phyloP scores from a whole-genome alignment of 345 rosid species.

The Eucalyptus camaldulensis region DNA sequence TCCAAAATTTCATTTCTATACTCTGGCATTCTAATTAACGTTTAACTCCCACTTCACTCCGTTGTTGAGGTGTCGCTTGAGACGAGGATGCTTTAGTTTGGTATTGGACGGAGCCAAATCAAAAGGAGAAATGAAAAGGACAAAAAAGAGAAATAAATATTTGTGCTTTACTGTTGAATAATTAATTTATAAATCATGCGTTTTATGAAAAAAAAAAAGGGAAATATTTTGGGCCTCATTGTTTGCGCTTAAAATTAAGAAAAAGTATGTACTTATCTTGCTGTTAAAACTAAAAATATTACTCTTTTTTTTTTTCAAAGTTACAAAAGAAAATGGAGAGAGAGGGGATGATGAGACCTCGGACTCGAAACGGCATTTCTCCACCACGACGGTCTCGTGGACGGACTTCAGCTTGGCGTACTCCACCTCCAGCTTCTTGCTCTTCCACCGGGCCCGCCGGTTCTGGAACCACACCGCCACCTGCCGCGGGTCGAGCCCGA shows the following conservation, averaged over 20 bases:
- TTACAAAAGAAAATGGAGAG: neutral
- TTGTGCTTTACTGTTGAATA: neutral
- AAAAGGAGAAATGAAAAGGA: no score
- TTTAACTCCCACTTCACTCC: neutral
- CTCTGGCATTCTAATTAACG: no score
- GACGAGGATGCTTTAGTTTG: neutral
- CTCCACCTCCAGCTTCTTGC: constrained; percentile 80
- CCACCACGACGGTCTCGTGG: constrained; percentile 36
- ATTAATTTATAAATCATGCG: no score
- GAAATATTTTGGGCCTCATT: no score
- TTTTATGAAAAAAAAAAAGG: no score
- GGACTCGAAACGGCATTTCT: constrained; percentile 63
- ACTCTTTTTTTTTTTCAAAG: neutral
- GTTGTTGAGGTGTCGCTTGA: neutral
- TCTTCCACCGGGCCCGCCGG: constrained; percentile 69
- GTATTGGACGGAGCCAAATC: neutral
- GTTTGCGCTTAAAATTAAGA: no score
- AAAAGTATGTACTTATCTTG: no score
- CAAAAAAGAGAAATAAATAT: neutral
- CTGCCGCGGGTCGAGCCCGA: constrained; percentile 15
- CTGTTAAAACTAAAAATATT: neutral
- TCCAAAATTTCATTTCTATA: neutral
- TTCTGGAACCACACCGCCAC: constrained; percentile 97
- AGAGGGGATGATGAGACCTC: constrained; percentile 24
- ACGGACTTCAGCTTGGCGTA: constrained; percentile 30